Percentiles rank a stretch among this genome's conserved stretches.
Conservation (phyloP, 495 filamentous ascomycete genomes). For the Cercophora scortea region DNA sequence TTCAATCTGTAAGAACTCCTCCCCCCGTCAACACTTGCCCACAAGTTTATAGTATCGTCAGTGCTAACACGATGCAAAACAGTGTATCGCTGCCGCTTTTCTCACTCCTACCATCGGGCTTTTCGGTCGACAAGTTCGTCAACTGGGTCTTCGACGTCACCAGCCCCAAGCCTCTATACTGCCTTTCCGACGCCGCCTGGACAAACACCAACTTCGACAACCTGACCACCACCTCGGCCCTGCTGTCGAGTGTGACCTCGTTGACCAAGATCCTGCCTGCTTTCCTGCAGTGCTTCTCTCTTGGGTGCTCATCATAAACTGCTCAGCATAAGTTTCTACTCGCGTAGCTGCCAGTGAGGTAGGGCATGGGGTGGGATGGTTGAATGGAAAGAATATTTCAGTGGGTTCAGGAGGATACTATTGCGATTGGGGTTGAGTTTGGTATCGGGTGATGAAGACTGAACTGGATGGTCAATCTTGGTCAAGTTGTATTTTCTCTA, state of each 20-base stretch:
- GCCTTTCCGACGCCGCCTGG: neutral
- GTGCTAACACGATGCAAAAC: no score
- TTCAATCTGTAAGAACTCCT: neutral
- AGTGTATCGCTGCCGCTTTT: no score
- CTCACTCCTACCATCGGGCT: neutral
- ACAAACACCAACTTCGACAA: neutral
- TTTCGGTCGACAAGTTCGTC: neutral
- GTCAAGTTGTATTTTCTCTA: no score
- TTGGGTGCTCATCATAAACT: neutral
- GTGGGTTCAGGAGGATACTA: no score
- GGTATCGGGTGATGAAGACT: no score
- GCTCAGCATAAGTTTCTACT: no score
- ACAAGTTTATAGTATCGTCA: neutral
- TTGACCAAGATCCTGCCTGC: neutral
- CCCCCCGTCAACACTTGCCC: neutral
- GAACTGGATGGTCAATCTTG: no score
- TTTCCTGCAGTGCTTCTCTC: neutral
- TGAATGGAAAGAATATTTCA: no score
- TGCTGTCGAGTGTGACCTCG: neutral
- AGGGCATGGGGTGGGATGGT: no score
- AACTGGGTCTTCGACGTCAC: constrained; percentile 1
- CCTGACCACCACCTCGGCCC: neutral
- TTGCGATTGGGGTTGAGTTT: no score
- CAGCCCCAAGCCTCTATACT: constrained; percentile 1
- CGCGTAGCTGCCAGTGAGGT: no score